Evolutionary conservation across 2,329 filamentous ascomycete genomes (phyloP), one percentile per base, ranked within the genome.

Genomic region (Trematosphaeria pertusa): DNA sequence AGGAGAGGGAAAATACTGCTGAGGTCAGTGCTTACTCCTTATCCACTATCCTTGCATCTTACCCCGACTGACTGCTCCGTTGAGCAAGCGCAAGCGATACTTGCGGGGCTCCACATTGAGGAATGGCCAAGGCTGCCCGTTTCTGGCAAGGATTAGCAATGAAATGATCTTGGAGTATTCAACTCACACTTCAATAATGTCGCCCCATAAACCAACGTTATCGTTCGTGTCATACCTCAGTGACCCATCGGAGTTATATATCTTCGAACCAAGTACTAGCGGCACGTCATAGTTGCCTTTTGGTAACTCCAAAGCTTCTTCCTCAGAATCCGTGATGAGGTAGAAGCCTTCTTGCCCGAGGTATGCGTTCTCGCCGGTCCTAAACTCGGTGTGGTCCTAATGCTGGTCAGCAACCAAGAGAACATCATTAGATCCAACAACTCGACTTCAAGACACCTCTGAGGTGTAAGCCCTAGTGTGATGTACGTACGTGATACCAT

Each of bases 61-160:
- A 64, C 60, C 54, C 39, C 64, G 52, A 37, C 60, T 65, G 26
- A 67, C 43, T 5, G 58, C 55, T 17, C 53, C 75, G 61, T 84
- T 76, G 19, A 82, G 73, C 43, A 84, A 59, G 2, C 82, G 72
- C 54, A 85, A 77, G 15, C 81, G 79, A 64, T 85, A 84, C 61
- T 83, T 84, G 55, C 81, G 75, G 3, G 80, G 81, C 62, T 85
- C 77, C 5, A 84, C 81, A 10, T 76, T 72, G 3, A 83, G 49
- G 50, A 74, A 83, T 3, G 82, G 82, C 81, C 82, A 85, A 2
- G 82, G 82, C 50, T 81, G 77, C 2, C 78, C 79, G 54, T 85
- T 84, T 3, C 59, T 61, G 35, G 6, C n/a, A 14, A 17, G 12
- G n/a, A 22, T 57, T 22, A 55, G 48, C 34, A 1, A 31, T 26